Evolutionary conservation across 331 rosid genomes (phyloP).

Genomic region (Erythrophleum ivorense): DNA sequence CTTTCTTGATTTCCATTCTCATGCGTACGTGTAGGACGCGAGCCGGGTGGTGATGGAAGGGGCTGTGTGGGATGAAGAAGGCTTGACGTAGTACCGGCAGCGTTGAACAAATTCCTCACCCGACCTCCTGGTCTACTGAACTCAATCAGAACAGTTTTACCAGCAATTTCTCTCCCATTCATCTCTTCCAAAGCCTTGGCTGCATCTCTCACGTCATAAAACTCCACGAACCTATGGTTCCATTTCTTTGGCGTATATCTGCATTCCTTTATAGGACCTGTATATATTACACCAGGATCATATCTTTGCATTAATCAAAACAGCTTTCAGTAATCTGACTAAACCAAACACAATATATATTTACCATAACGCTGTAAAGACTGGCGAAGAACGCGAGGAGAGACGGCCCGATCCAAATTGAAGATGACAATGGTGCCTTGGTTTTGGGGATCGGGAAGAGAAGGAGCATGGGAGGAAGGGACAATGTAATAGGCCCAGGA

Average conservation of each 20-base stretch:
- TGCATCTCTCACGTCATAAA: slow-evolving; percentile 70
- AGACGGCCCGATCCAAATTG: not conserved
- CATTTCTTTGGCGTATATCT: slow-evolving; percentile 63
- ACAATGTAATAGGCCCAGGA: not conserved
- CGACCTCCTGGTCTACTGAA: slow-evolving; percentile 72
- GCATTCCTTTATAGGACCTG: slow-evolving; percentile 73
- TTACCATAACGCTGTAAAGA: not conserved
- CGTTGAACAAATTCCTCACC: slow-evolving; percentile 43
- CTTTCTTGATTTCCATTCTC: slow-evolving; percentile 39
- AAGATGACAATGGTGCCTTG: not conserved
- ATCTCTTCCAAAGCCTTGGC: slow-evolving; percentile 59
- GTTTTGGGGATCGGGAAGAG: not conserved
- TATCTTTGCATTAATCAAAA: no score
- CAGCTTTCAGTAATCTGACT: no score
- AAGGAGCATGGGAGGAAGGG: not conserved
- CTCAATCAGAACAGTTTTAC: slow-evolving; percentile 60
- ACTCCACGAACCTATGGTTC: slow-evolving; percentile 72
- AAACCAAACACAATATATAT: no score
- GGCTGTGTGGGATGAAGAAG: no score
- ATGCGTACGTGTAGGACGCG: not conserved
- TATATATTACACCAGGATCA: no score
- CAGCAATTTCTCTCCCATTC: slow-evolving; percentile 67
- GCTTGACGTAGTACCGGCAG: not conserved
- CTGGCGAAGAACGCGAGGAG: not conserved
- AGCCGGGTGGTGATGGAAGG: no score